Evolutionary conservation across 2,329 filamentous ascomycete genomes (phyloP), one percentile per base, ranked within the genome.

Genomic region (Paraphoma chrysanthemicola): DNA sequence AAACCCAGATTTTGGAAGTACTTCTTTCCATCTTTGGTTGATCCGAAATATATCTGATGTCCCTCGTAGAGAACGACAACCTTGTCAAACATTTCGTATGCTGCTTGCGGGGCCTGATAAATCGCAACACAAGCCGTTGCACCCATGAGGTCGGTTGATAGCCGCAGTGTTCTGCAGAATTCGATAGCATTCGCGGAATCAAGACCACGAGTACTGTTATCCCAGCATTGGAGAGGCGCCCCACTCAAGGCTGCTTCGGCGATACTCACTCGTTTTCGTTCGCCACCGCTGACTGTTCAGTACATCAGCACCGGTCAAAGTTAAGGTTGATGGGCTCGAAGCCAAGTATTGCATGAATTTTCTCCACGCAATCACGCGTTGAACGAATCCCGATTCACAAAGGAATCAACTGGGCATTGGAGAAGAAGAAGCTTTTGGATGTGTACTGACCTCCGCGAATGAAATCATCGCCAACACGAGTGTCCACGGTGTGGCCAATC

Each of bases 1-100:
- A 92, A 93, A 0, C 90, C 90, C 7, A 92, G 77, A 6, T 83
- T 75, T 39, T 86, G 77, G 61, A 93, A 92, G 69, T 91, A 92
- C 17, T 80, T 72, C 66, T 84, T 87, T 1, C 89, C 90, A 6
- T 83, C 77, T 7, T 82, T 78, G 0, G 84, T 79, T 0, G 80
- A 78, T 2, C 90, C 90, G 64, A 87, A 92, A 76, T 87, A 93
- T 6, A 91, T 84, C 57, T 89, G 88, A 50, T 85, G 82, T 1
- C 90, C 90, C 52, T 83, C 82, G 65, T 89, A 85, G 2, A 67
- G 51, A 4, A 67, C 9, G 6, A 46, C 45, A 1, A 67, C 60
- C 17, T 57, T 59, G 42, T 67, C 59, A 23, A 52, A 57, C 4
- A 31, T 14, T 28, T 39, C 36, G 49, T 14, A 16, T 16, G 44